These are phyloP conservation scores for Globisporangium perplexum DNA, from an alignment of 352 stramenopile genomes.

Conservation along the genomic window DNA sequence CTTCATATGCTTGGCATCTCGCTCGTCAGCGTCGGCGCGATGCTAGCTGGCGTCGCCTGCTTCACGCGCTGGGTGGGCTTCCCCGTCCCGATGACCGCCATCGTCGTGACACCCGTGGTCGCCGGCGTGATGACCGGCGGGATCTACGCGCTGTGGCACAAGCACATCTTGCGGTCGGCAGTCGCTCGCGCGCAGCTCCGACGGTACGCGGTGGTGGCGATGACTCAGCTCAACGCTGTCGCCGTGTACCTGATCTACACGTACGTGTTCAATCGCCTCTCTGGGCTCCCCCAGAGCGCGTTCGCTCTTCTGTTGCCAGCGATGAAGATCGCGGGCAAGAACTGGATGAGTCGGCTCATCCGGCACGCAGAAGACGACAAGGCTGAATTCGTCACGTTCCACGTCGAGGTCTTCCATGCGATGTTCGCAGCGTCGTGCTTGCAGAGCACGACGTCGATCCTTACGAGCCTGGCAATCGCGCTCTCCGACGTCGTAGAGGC, in stretches of 20 bases:
- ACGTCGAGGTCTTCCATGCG: background rate
- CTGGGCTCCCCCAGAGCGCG: background rate
- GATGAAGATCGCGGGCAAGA: constrained; percentile 2
- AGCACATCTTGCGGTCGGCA: background rate
- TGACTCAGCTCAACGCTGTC: background rate
- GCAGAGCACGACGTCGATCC: no score
- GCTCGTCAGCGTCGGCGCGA: background rate
- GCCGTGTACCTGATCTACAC: background rate
- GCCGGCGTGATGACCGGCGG: background rate
- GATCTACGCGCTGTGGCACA: background rate
- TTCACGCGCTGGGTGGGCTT: background rate
- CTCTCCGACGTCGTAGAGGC: background rate
- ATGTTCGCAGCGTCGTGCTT: no score
- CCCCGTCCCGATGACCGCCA: background rate
- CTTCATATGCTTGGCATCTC: background rate
- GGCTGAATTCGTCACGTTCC: constrained; percentile 1
- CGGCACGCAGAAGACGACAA: background rate
- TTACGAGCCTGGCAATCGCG: background rate
- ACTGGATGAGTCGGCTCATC: background rate
- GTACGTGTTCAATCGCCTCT: background rate
- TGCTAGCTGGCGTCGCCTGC: background rate
- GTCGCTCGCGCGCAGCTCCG: background rate
- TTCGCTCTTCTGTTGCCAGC: background rate
- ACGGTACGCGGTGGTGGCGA: background rate
- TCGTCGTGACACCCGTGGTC: background rate